phyloP scores from a whole-genome alignment of 352 stramenopile genomes.

The Phytophthora gonapodyides region DNA sequence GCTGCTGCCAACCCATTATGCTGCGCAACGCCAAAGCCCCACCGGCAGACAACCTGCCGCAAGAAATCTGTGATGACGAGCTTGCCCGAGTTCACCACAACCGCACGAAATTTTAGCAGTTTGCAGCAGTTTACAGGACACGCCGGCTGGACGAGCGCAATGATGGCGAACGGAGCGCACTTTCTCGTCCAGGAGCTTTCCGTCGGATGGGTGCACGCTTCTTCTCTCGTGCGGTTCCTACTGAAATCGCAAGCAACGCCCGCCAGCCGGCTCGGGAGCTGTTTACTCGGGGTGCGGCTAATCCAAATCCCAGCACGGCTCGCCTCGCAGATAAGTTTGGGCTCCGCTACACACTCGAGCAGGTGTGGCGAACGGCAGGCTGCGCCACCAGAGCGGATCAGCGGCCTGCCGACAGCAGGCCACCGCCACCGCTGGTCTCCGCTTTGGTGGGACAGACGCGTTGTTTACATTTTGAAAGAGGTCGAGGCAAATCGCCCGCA shows the following conservation, averaged over 20 bases:
- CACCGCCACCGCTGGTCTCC: constrained; percentile 1
- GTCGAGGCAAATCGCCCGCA: constrained; percentile 14
- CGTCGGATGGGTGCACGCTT: constrained; percentile 22
- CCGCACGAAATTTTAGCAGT: constrained; percentile 14
- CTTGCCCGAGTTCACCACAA: neutral
- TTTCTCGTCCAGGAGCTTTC: constrained; percentile 11
- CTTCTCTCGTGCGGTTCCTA: constrained; percentile 17
- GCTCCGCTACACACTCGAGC: constrained; percentile 1
- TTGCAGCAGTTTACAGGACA: constrained; percentile 14
- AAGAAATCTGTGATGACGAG: constrained; percentile 9
- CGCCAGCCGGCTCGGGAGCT: constrained; percentile 3
- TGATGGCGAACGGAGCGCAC: constrained; percentile 15
- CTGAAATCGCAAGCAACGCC: constrained; percentile 27
- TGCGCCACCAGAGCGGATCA: constrained; percentile 12
- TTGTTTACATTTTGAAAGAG: constrained; percentile 23
- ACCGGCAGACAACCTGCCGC: neutral
- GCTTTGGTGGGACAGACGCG: constrained; percentile 21
- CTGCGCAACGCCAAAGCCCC: neutral
- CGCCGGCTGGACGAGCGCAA: constrained; percentile 19
- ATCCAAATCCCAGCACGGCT: constrained; percentile 25
- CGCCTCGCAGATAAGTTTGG: constrained; percentile 15
- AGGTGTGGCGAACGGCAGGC: constrained; percentile 1
- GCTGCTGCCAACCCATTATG: neutral
- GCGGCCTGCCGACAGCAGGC: neutral
- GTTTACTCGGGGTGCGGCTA: constrained; percentile 19